Conservation (phyloP, 371 early-diverging fungal genomes). For the Parasitella parasitica region DNA sequence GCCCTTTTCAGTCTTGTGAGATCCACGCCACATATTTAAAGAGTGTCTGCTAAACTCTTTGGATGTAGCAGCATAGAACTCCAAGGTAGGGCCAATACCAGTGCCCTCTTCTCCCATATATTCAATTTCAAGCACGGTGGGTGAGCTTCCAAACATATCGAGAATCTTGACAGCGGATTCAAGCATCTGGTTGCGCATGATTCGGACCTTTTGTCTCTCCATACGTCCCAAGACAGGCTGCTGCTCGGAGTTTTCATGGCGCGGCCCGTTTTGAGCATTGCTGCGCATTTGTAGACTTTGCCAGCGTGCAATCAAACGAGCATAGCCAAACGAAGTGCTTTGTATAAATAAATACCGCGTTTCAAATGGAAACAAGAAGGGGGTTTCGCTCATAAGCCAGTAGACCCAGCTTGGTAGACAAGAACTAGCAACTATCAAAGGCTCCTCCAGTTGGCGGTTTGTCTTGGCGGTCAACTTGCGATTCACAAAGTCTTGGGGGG, state of each 20-base stretch:
- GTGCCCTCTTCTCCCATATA: constrained; percentile 94
- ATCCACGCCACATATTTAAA: constrained; percentile 60
- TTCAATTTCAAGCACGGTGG: constrained; percentile 83
- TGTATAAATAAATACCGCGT: constrained; percentile 77
- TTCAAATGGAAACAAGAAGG: constrained; percentile 86
- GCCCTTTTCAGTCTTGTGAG: constrained; percentile 35
- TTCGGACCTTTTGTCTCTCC: constrained; percentile 82
- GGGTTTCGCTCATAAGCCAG: constrained; percentile 62
- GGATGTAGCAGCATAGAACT: constrained; percentile 85
- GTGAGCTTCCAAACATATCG: constrained; percentile 71
- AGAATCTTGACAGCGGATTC: constrained; percentile 82
- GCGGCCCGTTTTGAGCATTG: constrained; percentile 29
- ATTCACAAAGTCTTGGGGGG: constrained; percentile 67
- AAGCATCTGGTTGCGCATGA: constrained; percentile 72
- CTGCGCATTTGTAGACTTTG: constrained; percentile 52
- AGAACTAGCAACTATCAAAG: constrained; percentile 80
- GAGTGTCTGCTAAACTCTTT: constrained; percentile 67
- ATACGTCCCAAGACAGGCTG: constrained; percentile 66
- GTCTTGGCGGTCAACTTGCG: constrained; percentile 82
- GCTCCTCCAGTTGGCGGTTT: constrained; percentile 83
- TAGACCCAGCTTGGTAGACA: constrained; percentile 82
- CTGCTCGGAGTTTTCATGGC: constrained; percentile 30
- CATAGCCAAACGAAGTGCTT: constrained; percentile 84
- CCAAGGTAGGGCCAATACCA: constrained; percentile 92
- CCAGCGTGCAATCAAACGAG: constrained; percentile 71